phyloP scores from a whole-genome alignment of 1,284 basidiomycete species.

The Boletus hoseneyae region DNA sequence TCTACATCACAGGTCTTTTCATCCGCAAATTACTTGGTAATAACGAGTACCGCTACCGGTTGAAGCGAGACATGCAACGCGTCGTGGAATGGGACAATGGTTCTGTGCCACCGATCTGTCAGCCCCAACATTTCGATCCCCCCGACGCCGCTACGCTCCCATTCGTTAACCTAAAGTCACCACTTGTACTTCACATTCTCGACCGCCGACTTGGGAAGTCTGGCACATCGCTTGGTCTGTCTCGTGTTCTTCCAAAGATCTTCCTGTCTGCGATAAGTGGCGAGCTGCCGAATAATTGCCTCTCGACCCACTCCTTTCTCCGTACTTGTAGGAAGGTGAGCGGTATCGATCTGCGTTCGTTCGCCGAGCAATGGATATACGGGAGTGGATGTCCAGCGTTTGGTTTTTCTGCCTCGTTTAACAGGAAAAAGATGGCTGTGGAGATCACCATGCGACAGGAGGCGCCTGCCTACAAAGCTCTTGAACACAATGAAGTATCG shows the following conservation, averaged over 20 bases:
- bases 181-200: constrained; percentile 93
- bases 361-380: constrained; percentile 98
- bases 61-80: constrained; percentile 98
- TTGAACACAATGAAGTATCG: constrained; percentile 65
- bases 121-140: constrained; percentile 82
- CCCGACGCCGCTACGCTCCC: constrained; percentile 74
- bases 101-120: constrained; percentile 90
- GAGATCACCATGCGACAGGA: constrained; percentile 94
- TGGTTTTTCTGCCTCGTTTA: constrained; percentile 88
- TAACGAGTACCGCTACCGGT: constrained; percentile 94
- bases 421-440: constrained; percentile 97
- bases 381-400: constrained; percentile 96
- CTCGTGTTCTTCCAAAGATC: constrained; percentile 92
- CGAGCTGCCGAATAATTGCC: constrained; percentile 80
- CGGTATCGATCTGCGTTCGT: constrained; percentile 83
- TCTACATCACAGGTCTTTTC: constrained; percentile 90
- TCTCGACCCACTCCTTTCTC: constrained; percentile 91
- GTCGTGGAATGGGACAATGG: constrained; percentile 88
- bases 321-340: constrained; percentile 93
- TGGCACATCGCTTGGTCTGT: constrained; percentile 91
- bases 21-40: constrained; percentile 87
- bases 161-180: constrained; percentile 95
- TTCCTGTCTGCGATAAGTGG: constrained; percentile 94
- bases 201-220: constrained; percentile 93
- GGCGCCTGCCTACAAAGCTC: constrained; percentile 68